Evolutionary conservation across 1,284 basidiomycete genomes (phyloP), one percentile per base, ranked within the genome.

Genomic region (Irpex lacteus): DNA sequence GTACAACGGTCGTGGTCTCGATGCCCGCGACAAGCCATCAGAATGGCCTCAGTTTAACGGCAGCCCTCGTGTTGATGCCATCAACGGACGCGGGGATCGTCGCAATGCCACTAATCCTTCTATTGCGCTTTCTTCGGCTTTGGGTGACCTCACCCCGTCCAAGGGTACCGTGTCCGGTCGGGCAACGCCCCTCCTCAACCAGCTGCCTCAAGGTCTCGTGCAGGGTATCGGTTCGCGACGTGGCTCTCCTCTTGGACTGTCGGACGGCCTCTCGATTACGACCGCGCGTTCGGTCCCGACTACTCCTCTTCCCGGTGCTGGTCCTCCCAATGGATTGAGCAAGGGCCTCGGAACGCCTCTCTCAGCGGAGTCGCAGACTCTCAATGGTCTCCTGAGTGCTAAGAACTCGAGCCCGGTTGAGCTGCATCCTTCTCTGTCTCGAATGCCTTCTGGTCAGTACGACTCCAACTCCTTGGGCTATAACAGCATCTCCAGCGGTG

Each of bases 11-110:
- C 85, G 89, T 63, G 80, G 80, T 36, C 77, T 85, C 62, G 87
- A 89, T 58, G 76, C 80, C 36, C 82, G 85, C 18, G 87, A 90
- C 72, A 93, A 93, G 74, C 83, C 90, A 1, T 95, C 95, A 2
- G 95, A 98, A 75, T 98, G 96, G 96, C 93, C 95, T 53, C 93
- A 92, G 73, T 98, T 95, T 76, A 82, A 85, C 61, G 84, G 85
- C 61, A 81, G 82, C 58, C 78, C 84, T 62, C 85, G 88, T 72
- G 80, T 79, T 61, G 90, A 90, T 56, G 78, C 80, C 32, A 71
- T 85, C 59, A 74, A 75, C 61, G 62, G 59, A 18, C 58, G 62
- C 26, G 58, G 21, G 7, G 88, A 90, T 61, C 85, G 88, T 66
- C 86, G 89, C 57, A 86, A 80, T 21, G 87, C 88, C 53, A 91